A percentile compares a stretch with the other conserved stretches of the same genome.
Evolutionary conservation across 345 rosid genomes (phyloP).

Genomic region (Aethionema arabicum): DNA sequence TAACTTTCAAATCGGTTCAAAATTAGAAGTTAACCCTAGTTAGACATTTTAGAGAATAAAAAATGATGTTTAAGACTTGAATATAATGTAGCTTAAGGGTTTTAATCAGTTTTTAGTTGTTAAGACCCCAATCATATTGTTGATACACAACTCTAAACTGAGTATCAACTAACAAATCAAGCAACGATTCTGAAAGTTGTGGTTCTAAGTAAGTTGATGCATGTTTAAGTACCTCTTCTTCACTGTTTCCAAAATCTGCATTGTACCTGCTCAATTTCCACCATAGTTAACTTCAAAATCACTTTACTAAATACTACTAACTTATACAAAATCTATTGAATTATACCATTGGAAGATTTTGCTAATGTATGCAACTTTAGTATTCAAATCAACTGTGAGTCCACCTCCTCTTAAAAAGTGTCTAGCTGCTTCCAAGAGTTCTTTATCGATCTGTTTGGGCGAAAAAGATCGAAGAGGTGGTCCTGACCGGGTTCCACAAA

Average conservation of each 20-base stretch:
- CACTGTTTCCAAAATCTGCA: conserved; percentile 70
- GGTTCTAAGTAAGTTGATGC: conserved; percentile 74
- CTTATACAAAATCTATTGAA: neutral
- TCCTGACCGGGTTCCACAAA: conserved; percentile 75
- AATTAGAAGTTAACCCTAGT: too few species aligned
- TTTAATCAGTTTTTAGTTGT: conserved; percentile 40
- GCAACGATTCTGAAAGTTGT: conserved; percentile 52
- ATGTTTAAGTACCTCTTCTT: conserved; percentile 72
- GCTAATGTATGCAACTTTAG: conserved; percentile 54
- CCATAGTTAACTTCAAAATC: too few species aligned
- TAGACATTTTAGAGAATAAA: too few species aligned
- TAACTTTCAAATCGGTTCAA: too few species aligned
- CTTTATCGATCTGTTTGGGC: conserved; percentile 74
- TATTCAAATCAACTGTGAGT: conserved; percentile 52
- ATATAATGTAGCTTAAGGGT: neutral
- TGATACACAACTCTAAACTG: conserved; percentile 75
- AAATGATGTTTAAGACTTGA: too few species aligned
- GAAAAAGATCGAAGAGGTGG: conserved; percentile 77
- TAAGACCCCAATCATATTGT: conserved; percentile 74
- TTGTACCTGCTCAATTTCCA: conserved; percentile 54
- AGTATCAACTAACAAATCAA: conserved; percentile 58
- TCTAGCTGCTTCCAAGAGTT: conserved; percentile 71
- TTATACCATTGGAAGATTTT: conserved; percentile 69
- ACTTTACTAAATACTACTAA: too few species aligned
- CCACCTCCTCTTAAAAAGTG: conserved; percentile 72